These are phyloP conservation scores for Aleurites moluccanus DNA, from an alignment of 441 rosid genomes.

Conservation along the genomic window DNA sequence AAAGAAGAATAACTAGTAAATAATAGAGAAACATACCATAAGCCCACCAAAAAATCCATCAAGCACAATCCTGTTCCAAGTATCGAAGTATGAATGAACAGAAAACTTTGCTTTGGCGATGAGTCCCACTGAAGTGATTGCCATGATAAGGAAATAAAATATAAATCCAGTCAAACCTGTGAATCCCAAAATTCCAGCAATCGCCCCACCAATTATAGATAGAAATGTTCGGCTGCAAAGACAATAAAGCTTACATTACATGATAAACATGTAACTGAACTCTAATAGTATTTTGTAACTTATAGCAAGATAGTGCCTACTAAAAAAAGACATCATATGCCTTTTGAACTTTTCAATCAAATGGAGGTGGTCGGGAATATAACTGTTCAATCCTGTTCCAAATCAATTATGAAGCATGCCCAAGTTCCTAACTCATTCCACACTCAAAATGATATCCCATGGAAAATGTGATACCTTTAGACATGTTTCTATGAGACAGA, in stretches of 20 bases:
- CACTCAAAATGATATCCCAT: not conserved
- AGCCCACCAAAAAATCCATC: constrained; percentile 94
- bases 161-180: constrained; percentile 81
- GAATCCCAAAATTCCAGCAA: constrained; percentile 90
- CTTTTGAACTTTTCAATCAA: not conserved
- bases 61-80: constrained; percentile 70
- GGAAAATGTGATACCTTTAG: no score
- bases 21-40: constrained; percentile 54
- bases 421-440: not conserved
- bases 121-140: constrained; percentile 75
- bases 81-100: constrained; percentile 67
- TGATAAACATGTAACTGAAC: constrained; percentile 1
- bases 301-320: not conserved
- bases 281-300: not conserved
- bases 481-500: not conserved
- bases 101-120: constrained; percentile 85
- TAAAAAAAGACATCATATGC: constrained; percentile 1
- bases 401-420: not conserved
- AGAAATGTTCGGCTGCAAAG: constrained; percentile 87
- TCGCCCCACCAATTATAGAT: constrained; percentile 86
- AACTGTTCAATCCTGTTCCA: not conserved
- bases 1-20: not conserved
- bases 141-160: constrained; percentile 80
- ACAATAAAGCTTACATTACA: constrained; percentile 14
- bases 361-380: not conserved